Percentiles rank a stretch among this genome's conserved stretches.
Evolutionary conservation across 306 rosid species (phyloP).

Genomic region (Vigna radiata): DNA sequence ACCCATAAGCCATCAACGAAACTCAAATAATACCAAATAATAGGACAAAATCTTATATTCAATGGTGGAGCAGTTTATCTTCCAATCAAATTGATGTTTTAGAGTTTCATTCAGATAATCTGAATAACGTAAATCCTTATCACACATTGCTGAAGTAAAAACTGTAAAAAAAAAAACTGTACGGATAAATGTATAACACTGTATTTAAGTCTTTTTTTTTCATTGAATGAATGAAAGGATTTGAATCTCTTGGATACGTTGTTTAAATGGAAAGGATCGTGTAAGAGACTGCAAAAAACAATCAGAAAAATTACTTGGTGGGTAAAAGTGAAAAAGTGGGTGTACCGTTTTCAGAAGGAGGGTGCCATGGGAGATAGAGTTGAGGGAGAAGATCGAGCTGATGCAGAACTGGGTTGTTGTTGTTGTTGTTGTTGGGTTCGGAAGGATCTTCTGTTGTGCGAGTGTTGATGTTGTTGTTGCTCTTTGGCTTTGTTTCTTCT

Average conservation of each 20-base stretch:
- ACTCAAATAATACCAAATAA: constrained; percentile 6
- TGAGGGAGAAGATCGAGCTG: constrained; percentile 82
- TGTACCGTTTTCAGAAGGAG: constrained; percentile 57
- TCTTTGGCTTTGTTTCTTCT: constrained; percentile 38
- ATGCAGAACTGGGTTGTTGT: constrained; percentile 39
- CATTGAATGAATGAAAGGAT: neutral
- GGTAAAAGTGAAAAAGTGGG: constrained; percentile 3
- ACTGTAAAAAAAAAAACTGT: too few species aligned
- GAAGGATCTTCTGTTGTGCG: constrained; percentile 21
- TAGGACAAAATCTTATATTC: neutral
- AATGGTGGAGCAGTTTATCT: neutral
- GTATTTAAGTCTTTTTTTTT: neutral
- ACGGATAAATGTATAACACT: neutral
- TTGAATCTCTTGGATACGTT: neutral
- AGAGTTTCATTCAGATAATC: neutral
- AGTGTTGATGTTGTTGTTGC: neutral
- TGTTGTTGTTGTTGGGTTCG: constrained; percentile 38
- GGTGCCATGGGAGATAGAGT: constrained; percentile 76
- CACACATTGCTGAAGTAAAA: neutral
- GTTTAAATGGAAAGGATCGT: neutral
- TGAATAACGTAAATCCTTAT: neutral
- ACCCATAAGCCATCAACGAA: neutral
- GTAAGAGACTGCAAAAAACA: neutral
- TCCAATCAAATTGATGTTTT: neutral
- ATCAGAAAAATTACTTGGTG: neutral